phyloP scores from a whole-genome alignment of 176 grass and related monocot species.

The Ananas comosus region DNA sequence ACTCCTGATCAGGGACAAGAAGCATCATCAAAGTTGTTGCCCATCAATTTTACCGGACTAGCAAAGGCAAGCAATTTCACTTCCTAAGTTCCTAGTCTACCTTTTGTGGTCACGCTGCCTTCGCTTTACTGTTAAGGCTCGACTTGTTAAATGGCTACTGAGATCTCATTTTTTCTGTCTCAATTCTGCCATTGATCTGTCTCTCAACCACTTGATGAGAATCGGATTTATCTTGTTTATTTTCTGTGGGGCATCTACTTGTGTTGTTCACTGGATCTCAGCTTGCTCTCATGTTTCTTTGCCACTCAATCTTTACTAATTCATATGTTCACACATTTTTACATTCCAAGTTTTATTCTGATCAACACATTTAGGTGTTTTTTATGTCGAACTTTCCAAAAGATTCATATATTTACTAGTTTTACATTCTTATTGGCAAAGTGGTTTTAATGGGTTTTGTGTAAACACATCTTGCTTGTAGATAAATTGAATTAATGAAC shows the following conservation, averaged over 20 bases:
- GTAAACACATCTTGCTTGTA: background rate
- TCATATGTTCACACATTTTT: no score
- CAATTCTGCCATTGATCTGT: background rate
- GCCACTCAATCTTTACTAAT: no score
- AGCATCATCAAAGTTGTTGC: conserved; percentile 63
- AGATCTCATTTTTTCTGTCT: background rate
- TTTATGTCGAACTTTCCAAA: no score
- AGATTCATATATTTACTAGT: no score
- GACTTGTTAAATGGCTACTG: background rate
- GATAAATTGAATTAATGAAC: background rate
- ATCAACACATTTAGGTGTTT: no score
- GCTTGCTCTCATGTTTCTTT: no score
- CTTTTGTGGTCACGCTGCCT: background rate
- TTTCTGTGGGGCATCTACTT: no score
- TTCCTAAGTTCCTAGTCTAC: background rate
- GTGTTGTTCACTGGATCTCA: no score
- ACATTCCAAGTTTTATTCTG: no score
- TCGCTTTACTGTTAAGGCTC: background rate
- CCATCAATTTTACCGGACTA: conserved; percentile 85
- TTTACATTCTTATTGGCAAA: background rate
- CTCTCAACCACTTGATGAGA: background rate
- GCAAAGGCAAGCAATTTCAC: conserved; percentile 40
- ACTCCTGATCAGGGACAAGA: conserved; percentile 68
- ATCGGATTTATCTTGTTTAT: no score
- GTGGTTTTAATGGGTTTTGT: background rate